A percentile compares a stretch with the other conserved stretches of the same genome.
Conservation (phyloP, 257 asterid genomes). For the Rehmannia glutinosa region DNA sequence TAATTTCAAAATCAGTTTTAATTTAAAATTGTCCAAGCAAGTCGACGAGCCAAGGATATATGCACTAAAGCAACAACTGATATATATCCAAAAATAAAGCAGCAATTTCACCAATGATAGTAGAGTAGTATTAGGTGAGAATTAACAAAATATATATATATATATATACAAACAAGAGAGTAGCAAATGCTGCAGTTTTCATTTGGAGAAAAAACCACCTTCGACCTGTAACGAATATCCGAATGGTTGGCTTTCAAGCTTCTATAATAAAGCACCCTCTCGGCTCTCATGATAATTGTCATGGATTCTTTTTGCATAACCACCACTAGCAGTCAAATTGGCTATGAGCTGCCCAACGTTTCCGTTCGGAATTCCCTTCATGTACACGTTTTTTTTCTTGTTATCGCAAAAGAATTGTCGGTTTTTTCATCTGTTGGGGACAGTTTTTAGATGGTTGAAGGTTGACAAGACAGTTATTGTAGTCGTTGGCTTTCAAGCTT, state of each 20-base stretch:
- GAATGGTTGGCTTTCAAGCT: conserved; percentile 27
- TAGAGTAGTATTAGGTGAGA: not conserved
- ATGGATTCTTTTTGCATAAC: conserved; percentile 34
- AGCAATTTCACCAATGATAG: not conserved
- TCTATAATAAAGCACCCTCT: conserved; percentile 32
- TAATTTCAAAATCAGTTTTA: no score
- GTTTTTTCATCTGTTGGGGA: not conserved
- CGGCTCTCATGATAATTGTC: conserved; percentile 31
- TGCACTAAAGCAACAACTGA: not conserved
- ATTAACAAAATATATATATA: not conserved
- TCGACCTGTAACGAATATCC: not conserved
- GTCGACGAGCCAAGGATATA: not conserved
- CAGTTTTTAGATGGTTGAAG: no score
- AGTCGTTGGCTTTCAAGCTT: conserved; percentile 55
- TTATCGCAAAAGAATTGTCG: not conserved
- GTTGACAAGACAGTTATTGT: not conserved
- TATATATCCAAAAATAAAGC: not conserved
- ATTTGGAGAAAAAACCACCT: not conserved
- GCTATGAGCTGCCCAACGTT: conserved; percentile 29
- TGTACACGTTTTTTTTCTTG: not conserved
- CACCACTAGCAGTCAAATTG: conserved; percentile 38
- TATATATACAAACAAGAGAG: not conserved
- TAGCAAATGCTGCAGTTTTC: not conserved
- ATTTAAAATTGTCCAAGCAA: no score
- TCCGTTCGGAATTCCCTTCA: not conserved